Percentiles rank a stretch among this genome's conserved stretches.
Conservation (phyloP, 2,329 filamentous ascomycete genomes). For the Zymoseptoria crescenta region DNA sequence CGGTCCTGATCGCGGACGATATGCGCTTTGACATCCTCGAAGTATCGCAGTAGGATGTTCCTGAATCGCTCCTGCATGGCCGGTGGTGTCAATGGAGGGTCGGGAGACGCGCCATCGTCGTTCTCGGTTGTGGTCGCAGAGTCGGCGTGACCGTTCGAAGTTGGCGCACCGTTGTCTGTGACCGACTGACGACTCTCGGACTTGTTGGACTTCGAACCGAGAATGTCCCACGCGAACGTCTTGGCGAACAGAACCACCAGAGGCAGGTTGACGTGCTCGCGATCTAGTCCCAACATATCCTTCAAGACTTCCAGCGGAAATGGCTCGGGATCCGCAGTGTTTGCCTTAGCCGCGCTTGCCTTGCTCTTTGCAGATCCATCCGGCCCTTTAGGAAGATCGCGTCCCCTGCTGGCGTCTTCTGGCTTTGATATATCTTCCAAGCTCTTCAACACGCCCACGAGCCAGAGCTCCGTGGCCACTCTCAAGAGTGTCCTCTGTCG, state of each 20-base stretch:
- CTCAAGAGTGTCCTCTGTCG: slow-evolving; percentile 80
- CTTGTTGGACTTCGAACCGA: slow-evolving; percentile 66
- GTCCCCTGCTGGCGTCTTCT: slow-evolving; percentile 55
- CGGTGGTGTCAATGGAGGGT: slow-evolving; percentile 64
- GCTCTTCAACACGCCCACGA: slow-evolving; percentile 79
- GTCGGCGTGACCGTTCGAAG: slow-evolving; percentile 46
- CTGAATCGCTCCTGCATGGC: slow-evolving; percentile 80
- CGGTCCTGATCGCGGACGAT: slow-evolving; percentile 87
- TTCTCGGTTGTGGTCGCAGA: slow-evolving; percentile 46
- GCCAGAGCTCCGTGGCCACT: slow-evolving; percentile 92
- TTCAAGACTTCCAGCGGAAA: slow-evolving; percentile 97
- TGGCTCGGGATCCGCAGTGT: slow-evolving; percentile 69
- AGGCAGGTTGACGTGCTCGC: slow-evolving; percentile 84
- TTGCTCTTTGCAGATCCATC: slow-evolving; percentile 56
- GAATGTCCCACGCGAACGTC: slow-evolving; percentile 88
- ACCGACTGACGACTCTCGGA: slow-evolving; percentile 76
- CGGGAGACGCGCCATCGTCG: slow-evolving; percentile 44
- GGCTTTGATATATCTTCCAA: slow-evolving; percentile 61
- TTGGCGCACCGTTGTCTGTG: slow-evolving; percentile 68
- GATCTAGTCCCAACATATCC: slow-evolving; percentile 86
- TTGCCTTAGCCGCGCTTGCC: slow-evolving; percentile 48
- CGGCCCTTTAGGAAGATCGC: slow-evolving; percentile 46
- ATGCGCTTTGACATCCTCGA: slow-evolving; percentile 86
- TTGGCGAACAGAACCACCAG: slow-evolving; percentile 93
- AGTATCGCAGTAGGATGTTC: slow-evolving; percentile 77